Conservation (phyloP, 148 eudicot genomes). For the Mesembryanthemum crystallinum region DNA sequence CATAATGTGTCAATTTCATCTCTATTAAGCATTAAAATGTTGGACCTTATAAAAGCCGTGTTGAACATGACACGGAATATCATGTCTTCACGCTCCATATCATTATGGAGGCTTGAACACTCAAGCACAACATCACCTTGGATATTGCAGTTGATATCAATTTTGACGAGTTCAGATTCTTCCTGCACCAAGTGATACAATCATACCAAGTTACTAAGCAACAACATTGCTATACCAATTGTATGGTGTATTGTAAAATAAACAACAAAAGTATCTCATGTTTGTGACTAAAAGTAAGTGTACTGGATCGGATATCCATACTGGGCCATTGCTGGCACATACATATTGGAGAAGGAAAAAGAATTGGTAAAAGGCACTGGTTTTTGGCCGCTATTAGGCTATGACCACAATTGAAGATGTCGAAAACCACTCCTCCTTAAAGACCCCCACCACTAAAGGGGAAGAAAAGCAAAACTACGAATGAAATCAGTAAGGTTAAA, state of each 20-base stretch:
- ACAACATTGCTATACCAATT: neutral
- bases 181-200: constrained; percentile 45
- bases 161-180: constrained; percentile 79
- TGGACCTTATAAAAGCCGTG: constrained; percentile 86
- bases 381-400: neutral
- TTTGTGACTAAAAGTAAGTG: too few relatives aligned
- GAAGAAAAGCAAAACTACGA: neutral
- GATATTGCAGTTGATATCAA: constrained; percentile 76
- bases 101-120: constrained; percentile 67
- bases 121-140: constrained; percentile 96
- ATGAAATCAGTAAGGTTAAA: neutral
- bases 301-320: too few relatives aligned
- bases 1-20: constrained; percentile 80
- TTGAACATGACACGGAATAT: constrained; percentile 91
- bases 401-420: neutral
- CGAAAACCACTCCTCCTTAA: neutral
- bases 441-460: too few relatives aligned
- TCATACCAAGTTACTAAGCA: neutral
- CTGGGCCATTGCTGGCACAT: neutral
- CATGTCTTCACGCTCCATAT: constrained; percentile 69
- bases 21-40: constrained; percentile 72
- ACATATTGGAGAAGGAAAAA: neutral
- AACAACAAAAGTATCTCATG: neutral
- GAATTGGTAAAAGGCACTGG: neutral
- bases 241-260: neutral